Evolutionary conservation across 164 flowering plant genomes (phyloP), one percentile per base, ranked within the genome.

Genomic region (Annona squamosa): DNA sequence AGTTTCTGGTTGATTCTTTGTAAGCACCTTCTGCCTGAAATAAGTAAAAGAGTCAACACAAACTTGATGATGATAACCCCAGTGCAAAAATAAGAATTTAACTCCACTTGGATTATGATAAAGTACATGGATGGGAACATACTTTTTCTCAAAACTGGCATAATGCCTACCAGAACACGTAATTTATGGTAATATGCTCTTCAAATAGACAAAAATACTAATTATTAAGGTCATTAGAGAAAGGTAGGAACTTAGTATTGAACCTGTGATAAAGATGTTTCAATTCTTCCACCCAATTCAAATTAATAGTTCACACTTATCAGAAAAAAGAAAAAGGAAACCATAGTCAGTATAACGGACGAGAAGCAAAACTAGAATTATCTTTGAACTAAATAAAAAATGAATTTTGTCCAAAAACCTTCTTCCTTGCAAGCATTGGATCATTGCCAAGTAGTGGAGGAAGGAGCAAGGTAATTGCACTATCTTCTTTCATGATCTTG

Each of bases 391-490:
- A 48, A 52, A 19, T 17, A 70, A 45, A 52, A 57, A 41, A 26
- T 42, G 9, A 48, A 10, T 1, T n/a, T 6, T 46, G 12, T 48
- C 41, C 10, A 4, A 70, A 69, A 57, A 87, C 95, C 90, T 84
- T 89, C 83, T 90, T 90, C 73, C 81, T 82, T n/a, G 81, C 82
- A 71, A 79, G 81, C 2, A 84, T 73, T n/a, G 88, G 82, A 48
- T 90, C 95, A 52, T 74, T 64, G 72, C 85, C 83, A 69, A 83
- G 17, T 10, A 89, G 80, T 78, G 87, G 73, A 17, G 67, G 78
- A 68, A 89, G 82, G 75, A 71, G 72, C 48, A 90, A 65, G 4
- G 72, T 72, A 72, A 75, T 68, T 9, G 68, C 81, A 71, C 72
- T 83, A 67, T 70, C 76, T 48, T 48, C 69, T 67, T 78, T 70